These are phyloP conservation scores for Fusarium piperis DNA, from an alignment of 2,329 filamentous ascomycete genomes.

Conservation along the genomic window DNA sequence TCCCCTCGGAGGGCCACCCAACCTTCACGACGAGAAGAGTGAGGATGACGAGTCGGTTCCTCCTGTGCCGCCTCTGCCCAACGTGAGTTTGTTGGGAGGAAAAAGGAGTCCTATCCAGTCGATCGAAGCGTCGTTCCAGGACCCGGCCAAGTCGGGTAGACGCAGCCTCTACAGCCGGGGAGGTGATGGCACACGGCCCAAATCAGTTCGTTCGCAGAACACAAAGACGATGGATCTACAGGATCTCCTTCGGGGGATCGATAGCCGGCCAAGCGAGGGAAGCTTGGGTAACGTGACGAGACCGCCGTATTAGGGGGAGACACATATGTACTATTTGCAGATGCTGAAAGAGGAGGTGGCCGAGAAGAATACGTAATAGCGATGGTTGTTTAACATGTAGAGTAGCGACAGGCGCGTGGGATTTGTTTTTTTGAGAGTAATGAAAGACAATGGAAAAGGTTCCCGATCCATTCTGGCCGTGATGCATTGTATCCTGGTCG, in stretches of 20 bases:
- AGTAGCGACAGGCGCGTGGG: slow-evolving; percentile 27
- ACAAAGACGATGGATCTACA: slow-evolving; percentile 56
- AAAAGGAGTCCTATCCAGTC: slow-evolving; percentile 42
- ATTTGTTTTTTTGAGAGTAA: slow-evolving; percentile 21
- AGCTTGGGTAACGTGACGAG: slow-evolving; percentile 57
- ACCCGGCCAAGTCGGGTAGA: slow-evolving; percentile 49
- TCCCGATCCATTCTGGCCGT: background rate
- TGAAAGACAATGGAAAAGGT: slow-evolving; percentile 16
- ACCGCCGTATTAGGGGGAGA: slow-evolving; percentile 57
- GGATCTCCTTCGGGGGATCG: slow-evolving; percentile 61
- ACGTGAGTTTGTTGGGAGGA: slow-evolving; percentile 44
- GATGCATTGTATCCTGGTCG: background rate
- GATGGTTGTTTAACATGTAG: slow-evolving; percentile 26
- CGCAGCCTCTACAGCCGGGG: slow-evolving; percentile 55
- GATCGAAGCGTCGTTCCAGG: slow-evolving; percentile 47
- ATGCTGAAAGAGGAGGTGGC: slow-evolving; percentile 2
- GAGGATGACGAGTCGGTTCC: slow-evolving; percentile 56
- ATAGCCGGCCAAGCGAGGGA: slow-evolving; percentile 58
- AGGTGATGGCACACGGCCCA: slow-evolving; percentile 50
- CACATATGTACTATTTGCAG: slow-evolving; percentile 16
- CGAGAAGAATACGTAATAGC: slow-evolving; percentile 18
- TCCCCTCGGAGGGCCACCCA: slow-evolving; percentile 43
- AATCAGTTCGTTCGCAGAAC: slow-evolving; percentile 47
- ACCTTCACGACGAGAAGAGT: slow-evolving; percentile 44
- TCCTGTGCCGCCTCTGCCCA: slow-evolving; percentile 66